phyloP scores from a whole-genome alignment of 106 monocot species.

The Agapanthus africanus region DNA sequence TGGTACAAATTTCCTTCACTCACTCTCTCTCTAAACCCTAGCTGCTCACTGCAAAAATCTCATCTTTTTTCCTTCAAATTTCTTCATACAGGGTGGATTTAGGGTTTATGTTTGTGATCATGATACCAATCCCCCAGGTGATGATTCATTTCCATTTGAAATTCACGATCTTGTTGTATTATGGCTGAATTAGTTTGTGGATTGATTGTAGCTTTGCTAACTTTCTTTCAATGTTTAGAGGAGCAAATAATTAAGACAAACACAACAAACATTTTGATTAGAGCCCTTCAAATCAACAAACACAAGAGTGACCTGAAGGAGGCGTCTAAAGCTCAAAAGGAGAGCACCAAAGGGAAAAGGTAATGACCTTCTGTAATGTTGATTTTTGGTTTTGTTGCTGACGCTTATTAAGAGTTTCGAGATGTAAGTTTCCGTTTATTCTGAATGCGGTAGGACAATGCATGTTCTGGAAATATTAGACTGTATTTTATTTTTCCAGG shows the following conservation, averaged over 20 bases:
- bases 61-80: neutral
- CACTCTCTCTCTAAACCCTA: neutral
- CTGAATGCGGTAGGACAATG: too few species aligned
- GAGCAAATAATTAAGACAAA: slow-evolving; percentile 49
- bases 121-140: slow-evolving; percentile 45
- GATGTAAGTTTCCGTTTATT: too few species aligned
- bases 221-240: slow-evolving; percentile 22
- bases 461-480: too few species aligned
- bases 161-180: neutral
- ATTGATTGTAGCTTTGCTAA: neutral
- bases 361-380: too few species aligned
- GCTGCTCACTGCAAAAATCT: neutral
- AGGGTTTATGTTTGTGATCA: slow-evolving; percentile 54
- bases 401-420: too few species aligned
- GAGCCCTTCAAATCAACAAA: slow-evolving; percentile 43
- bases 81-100: slow-evolving; percentile 24
- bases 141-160: too few species aligned
- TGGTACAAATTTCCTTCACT: too few species aligned
- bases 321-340: slow-evolving; percentile 16
- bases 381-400: too few species aligned
- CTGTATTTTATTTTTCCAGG: too few species aligned
- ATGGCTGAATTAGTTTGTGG: neutral
- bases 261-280: slow-evolving; percentile 46
- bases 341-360: slow-evolving; percentile 40
- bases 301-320: slow-evolving; percentile 34